Evolutionary conservation across 2,329 filamentous ascomycete species (phyloP).

Genomic region (Botrytis medusae): DNA sequence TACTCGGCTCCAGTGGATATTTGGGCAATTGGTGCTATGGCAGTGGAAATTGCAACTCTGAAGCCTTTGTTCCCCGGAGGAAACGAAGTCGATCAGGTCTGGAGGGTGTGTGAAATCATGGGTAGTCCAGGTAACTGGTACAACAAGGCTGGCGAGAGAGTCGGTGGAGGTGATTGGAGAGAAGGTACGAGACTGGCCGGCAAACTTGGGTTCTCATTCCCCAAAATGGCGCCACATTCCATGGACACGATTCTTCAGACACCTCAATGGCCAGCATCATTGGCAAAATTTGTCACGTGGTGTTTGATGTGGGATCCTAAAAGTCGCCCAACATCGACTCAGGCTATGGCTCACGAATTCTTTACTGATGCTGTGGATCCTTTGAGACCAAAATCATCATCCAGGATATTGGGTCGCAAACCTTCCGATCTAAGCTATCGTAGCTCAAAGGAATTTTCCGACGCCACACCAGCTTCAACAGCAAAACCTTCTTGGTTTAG

Average conservation of each 20-base stretch:
- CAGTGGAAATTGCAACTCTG: conserved; percentile 92
- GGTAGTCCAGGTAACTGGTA: conserved; percentile 98
- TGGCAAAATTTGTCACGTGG: conserved; percentile 95
- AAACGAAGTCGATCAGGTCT: conserved; percentile 98
- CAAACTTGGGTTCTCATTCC: conserved; percentile 97
- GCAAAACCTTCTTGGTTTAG: conserved; percentile 96
- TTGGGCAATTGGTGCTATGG: conserved; percentile 98
- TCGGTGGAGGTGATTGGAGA: conserved; percentile 96
- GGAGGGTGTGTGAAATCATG: conserved; percentile 99
- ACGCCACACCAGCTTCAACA: conserved; percentile 57
- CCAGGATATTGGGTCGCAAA: conserved; percentile 82
- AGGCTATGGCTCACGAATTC: conserved; percentile 94
- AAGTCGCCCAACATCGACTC: conserved; percentile 82
- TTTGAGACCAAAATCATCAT: conserved; percentile 85
- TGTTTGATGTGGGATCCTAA: conserved; percentile 99
- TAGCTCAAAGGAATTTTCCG: conserved; percentile 61
- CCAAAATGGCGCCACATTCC: conserved; percentile 97
- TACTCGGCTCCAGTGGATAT: conserved; percentile 98
- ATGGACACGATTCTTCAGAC: conserved; percentile 91
- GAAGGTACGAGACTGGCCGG: conserved; percentile 89
- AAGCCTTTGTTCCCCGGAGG: conserved; percentile 96
- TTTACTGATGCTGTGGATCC: conserved; percentile 92
- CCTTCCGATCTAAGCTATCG: conserved; percentile 77
- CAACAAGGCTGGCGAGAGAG: conserved; percentile 80
- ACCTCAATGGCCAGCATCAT: conserved; percentile 85